These are phyloP conservation scores for Solanum lignicaule DNA, from an alignment of 257 asterid genomes.

Conservation along the genomic window DNA sequence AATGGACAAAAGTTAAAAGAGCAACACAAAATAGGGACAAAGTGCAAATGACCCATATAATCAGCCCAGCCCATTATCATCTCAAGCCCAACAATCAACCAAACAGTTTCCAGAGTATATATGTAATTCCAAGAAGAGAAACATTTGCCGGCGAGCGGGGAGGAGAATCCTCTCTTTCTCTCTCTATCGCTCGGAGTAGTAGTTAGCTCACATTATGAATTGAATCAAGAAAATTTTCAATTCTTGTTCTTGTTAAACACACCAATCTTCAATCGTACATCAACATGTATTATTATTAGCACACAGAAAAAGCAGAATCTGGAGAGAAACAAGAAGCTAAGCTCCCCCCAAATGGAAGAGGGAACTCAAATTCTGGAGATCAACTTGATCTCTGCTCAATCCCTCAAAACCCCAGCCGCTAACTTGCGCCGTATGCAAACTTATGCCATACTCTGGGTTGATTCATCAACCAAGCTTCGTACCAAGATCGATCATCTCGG, in stretches of 20 bases:
- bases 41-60: background rate
- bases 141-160: background rate
- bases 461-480: slow-evolving; percentile 64
- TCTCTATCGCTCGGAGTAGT: background rate
- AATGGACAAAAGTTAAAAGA: background rate
- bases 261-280: background rate
- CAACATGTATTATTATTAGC: background rate
- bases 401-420: slow-evolving; percentile 48
- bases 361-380: slow-evolving; percentile 65
- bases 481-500: slow-evolving; percentile 54
- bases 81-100: background rate
- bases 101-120: background rate
- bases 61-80: background rate
- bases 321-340: background rate
- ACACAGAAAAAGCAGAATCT: background rate
- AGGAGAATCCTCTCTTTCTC: background rate
- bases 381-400: slow-evolving; percentile 89
- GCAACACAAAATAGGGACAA: background rate
- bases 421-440: slow-evolving; percentile 53
- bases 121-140: background rate
- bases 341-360: slow-evolving; percentile 1
- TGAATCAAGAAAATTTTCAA: background rate
- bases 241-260: background rate
- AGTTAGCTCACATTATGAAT: background rate
- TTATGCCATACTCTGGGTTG: slow-evolving; percentile 72